Conservation (phyloP, 2,329 filamentous ascomycete genomes). For the Juglanconis oblonga region DNA sequence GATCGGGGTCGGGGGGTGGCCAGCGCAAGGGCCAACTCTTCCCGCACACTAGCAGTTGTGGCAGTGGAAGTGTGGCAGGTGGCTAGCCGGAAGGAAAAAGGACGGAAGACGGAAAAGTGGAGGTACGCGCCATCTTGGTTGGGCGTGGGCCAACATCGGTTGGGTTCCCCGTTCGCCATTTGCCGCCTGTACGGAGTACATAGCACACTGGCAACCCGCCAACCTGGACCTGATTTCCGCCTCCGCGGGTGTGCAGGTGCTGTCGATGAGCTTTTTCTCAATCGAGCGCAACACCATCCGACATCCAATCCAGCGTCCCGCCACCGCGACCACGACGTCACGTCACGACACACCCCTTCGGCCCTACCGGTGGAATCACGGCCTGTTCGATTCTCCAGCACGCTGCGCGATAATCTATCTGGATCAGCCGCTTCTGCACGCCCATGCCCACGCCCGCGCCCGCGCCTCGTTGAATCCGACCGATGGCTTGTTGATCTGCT, state of each 20-base stretch:
- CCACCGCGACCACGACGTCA: background rate
- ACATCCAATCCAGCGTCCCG: background rate
- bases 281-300: conserved; percentile 11
- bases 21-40: no score
- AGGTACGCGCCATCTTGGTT: no score
- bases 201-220: no score
- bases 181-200: no score
- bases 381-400: background rate
- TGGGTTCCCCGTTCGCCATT: no score
- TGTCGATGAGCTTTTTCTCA: background rate
- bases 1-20: no score
- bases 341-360: background rate
- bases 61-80: no score
- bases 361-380: background rate
- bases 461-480: conserved; percentile 4
- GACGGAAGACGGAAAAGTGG: no score
- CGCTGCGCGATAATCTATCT: conserved; percentile 3
- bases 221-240: background rate
- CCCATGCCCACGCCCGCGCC: background rate
- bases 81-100: no score
- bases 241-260: background rate
- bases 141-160: background rate
- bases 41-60: no score
- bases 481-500: conserved; percentile 12
- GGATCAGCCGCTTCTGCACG: background rate